Percentiles rank a stretch among this genome's conserved stretches.
phyloP scores from a whole-genome alignment of 176 grass and related monocot species.

The Thinopyrum elongatum region DNA sequence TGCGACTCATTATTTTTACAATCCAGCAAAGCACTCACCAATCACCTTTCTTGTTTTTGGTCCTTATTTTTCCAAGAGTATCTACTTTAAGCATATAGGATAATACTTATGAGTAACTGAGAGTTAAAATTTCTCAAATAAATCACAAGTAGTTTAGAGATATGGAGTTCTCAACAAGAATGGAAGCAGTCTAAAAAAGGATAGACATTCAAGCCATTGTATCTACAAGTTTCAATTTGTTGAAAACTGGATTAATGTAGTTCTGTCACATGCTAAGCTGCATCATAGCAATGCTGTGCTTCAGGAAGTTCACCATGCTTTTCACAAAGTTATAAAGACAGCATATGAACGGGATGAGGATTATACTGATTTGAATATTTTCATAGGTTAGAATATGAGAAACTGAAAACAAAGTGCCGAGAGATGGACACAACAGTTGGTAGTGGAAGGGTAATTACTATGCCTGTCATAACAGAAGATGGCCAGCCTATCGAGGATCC shows the following conservation, averaged over 20 bases:
- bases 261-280: neutral
- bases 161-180: neutral
- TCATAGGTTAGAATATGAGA: slow-evolving; percentile 87
- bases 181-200: neutral
- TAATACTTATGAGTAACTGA: neutral
- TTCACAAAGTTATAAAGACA: neutral
- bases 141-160: neutral
- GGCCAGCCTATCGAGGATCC: slow-evolving; percentile 58
- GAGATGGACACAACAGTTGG: slow-evolving; percentile 87
- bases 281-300: neutral
- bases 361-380: slow-evolving; percentile 35
- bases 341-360: neutral
- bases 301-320: slow-evolving; percentile 1
- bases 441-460: slow-evolving; percentile 74
- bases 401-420: slow-evolving; percentile 81
- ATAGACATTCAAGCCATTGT: neutral
- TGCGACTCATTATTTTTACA: neutral
- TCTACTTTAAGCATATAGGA: neutral
- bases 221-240: neutral
- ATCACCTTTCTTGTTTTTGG: neutral
- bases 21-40: neutral
- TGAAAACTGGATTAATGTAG: neutral
- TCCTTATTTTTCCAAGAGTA: neutral
- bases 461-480: slow-evolving; percentile 87
- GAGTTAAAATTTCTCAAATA: neutral